Conservation (phyloP, 2,329 filamentous ascomycete genomes). For the Xylaria digitata region DNA sequence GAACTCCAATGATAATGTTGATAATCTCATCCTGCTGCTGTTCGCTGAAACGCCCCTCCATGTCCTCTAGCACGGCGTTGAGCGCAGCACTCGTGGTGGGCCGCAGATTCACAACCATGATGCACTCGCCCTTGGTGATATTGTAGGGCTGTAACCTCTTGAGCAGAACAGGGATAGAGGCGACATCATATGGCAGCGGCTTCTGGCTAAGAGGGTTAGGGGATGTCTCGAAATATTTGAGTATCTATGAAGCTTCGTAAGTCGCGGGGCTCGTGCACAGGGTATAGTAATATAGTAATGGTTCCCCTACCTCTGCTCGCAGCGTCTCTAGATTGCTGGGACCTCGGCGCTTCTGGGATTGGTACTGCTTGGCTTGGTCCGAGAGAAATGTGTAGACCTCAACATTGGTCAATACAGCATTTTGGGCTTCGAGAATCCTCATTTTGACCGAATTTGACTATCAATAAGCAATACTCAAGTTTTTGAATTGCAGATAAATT, state of each 20-base stretch:
- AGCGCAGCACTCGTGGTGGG: conserved; percentile 68
- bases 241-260: conserved; percentile 57
- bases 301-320: conserved; percentile 68
- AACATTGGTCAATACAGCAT: conserved; percentile 76
- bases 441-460: conserved; percentile 51
- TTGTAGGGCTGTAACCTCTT: conserved; percentile 66
- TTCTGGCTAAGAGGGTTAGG: conserved; percentile 68
- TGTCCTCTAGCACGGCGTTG: conserved; percentile 73
- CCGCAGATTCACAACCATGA: conserved; percentile 75
- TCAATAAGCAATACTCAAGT: neutral
- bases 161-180: conserved; percentile 65
- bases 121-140: conserved; percentile 74
- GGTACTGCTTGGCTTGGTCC: conserved; percentile 65
- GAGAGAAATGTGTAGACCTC: conserved; percentile 76
- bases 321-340: conserved; percentile 70
- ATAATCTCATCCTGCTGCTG: conserved; percentile 70
- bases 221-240: conserved; percentile 67
- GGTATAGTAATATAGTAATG: neutral
- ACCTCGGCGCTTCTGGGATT: conserved; percentile 62
- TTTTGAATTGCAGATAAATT: neutral
- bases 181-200: conserved; percentile 64
- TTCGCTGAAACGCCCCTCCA: conserved; percentile 68
- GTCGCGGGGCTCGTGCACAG: conserved; percentile 8
- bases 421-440: conserved; percentile 79
- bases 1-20: conserved; percentile 65